These are phyloP conservation scores for Globomyces pollinis-pini DNA, from an alignment of 192 early-diverging fungal species.

Conservation along the genomic window DNA sequence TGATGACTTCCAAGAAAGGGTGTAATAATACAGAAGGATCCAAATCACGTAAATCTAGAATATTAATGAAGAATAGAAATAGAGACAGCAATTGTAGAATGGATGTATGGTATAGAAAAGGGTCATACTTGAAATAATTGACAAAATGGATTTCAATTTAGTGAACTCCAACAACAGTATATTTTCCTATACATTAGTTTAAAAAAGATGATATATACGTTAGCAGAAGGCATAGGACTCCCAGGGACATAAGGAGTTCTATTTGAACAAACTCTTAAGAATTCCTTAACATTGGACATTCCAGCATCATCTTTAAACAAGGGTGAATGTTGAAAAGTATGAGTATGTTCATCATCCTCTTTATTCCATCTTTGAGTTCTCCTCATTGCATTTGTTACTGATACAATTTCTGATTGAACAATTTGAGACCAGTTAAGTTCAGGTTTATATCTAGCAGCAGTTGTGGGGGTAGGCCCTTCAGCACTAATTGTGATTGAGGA, in stretches of 20 bases:
- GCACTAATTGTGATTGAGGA: no score
- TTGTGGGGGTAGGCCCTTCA: background rate
- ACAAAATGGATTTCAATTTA: conserved; percentile 50
- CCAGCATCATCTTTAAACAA: background rate
- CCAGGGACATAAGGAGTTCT: conserved; percentile 2
- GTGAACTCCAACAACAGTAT: conserved; percentile 64
- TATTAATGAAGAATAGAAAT: background rate
- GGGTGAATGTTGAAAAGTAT: background rate
- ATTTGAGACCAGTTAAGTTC: conserved; percentile 66
- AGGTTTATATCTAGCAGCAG: conserved; percentile 8
- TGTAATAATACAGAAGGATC: conserved; percentile 64
- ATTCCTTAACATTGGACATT: conserved; percentile 4
- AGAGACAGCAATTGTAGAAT: background rate
- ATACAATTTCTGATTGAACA: conserved; percentile 66
- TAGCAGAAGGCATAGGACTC: background rate
- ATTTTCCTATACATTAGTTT: conserved; percentile 60
- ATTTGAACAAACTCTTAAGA: background rate
- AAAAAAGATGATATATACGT: no score
- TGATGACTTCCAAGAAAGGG: conserved; percentile 89
- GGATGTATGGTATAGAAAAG: no score
- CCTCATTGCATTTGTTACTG: conserved; percentile 69
- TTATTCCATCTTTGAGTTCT: conserved; percentile 71
- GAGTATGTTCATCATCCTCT: background rate
- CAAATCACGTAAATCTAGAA: conserved; percentile 28
- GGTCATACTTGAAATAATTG: conserved; percentile 25